A percentile compares a stretch with the other conserved stretches of the same genome.
Conservation (phyloP, 371 early-diverging fungal genomes). For the Apophysomyces variabilis region DNA sequence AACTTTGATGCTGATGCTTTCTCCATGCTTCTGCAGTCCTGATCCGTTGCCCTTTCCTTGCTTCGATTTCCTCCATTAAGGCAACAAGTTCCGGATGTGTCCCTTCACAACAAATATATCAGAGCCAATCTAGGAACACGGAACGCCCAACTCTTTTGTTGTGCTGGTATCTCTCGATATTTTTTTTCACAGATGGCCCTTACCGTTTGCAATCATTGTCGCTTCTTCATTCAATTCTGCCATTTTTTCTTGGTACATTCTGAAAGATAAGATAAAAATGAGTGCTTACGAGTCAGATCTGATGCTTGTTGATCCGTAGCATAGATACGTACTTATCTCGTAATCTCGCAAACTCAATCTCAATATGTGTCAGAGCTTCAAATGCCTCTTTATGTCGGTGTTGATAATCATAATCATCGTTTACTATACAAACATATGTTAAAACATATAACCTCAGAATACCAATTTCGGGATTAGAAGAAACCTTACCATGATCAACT, state of each 20-base stretch:
- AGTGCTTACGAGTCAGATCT: not conserved
- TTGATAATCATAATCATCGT: constrained; percentile 24
- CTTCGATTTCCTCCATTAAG: constrained; percentile 63
- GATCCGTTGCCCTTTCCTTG: constrained; percentile 56
- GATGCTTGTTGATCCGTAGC: not conserved
- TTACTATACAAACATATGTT: constrained; percentile 2
- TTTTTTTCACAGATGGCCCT: not conserved
- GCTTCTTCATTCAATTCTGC: constrained; percentile 61
- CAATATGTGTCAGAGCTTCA: constrained; percentile 52
- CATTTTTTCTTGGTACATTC: constrained; percentile 68
- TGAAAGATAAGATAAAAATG: constrained; percentile 18
- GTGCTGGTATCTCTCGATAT: no score
- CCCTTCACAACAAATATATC: constrained; percentile 22
- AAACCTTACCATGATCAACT: no score
- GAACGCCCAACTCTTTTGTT: no score
- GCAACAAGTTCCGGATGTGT: constrained; percentile 64
- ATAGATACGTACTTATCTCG: constrained; percentile 48
- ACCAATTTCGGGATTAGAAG: no score
- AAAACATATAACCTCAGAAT: no score
- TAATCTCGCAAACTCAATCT: constrained; percentile 53
- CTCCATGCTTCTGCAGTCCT: constrained; percentile 61
- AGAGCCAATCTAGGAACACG: no score
- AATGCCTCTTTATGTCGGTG: constrained; percentile 47
- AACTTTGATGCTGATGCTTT: constrained; percentile 53
- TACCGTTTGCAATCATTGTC: constrained; percentile 62